Evolutionary conservation across 2,329 filamentous ascomycete species (phyloP), one percentile per base, ranked within the genome.

Genomic region (Aspergillus sp.): DNA sequence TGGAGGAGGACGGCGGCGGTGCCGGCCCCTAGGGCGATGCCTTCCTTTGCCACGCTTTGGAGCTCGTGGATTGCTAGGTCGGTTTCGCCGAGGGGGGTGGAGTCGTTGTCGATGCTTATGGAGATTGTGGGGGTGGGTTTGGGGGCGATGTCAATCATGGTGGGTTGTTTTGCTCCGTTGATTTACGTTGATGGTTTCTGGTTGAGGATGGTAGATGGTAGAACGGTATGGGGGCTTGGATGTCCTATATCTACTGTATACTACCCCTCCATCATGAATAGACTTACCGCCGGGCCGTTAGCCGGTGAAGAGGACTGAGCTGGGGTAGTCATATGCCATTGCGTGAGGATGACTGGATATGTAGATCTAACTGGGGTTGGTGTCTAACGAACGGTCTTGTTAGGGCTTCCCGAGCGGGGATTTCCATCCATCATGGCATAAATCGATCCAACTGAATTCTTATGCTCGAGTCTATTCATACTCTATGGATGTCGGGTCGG

Each of bases 1-100:
- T 59, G 52, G 2, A 59, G 57, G 4, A 59, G 57, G 17, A 59
- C n/a, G 3, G 52, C 48, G 35, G 47, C 47, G 25, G 40, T 14
- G 14, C 52, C 57, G 12, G 52, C 48, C 15, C 35, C 39, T 7
- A 44, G 47, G 6, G 48, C 17, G 33, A 59, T 52, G 17, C 52
- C 45, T 44, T 59, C 57, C 11, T 31, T 50, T n/a, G 33, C 25
- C 7, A 50, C 19, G 2, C 21, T n/a, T n/a, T 31, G 47, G 33
- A 50, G 47, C 19, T 50, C 47, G 6, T 12, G 17, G 40, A 43
- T 43, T 17, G 40, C 40, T 17, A 43, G 19, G 40, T 43, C 40
- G n/a, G 40, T 43, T 43, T 43, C 40, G 19, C 40, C 40, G 40
- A 43, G 40, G n/a, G 40, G 40, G 7, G 3, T 43, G 31, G 11